Base-by-base conservation (phyloP, 1,139 yeast genomes). In the Candida sp. region DNA sequence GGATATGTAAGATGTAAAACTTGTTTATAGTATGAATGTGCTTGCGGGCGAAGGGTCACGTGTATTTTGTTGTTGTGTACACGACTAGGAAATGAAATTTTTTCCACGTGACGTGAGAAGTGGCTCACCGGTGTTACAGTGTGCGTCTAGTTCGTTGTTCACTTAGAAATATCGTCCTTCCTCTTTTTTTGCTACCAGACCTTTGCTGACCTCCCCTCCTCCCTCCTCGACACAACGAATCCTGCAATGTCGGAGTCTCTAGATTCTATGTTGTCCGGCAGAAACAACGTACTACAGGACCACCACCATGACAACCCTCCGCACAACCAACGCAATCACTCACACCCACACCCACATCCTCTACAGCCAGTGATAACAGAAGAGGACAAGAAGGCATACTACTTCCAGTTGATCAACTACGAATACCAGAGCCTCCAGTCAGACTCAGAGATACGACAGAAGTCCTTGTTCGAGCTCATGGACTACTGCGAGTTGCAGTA, bases 401-500 rank as follows among this genome's bases (percentile, higher is more conserved):
- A 71, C 52, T 60, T 58, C 25, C 61, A 60, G 48, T 52, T 74
- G 41, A 70, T 75, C 43, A 67, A 66, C 54, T 67, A 67, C 46
- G 80, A 74, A 60, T 75, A 75, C 54, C 65, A 77, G 22, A 59
- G 53, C 35, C 66, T 77, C 44, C 80, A 77, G 57, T 58, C 70
- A 27, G 80, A 77, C 54, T 49, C 58, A 2, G 60, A 58, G 11
- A 54, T 77, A 9, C 61, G 60, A 41, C 55, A 61, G 37, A 76
- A 72, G 60, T 71, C 78, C 25, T 66, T 76, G 33, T 76, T 77
- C 58, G 81, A 76, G 54, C 63, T 77, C 30, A 75, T 77, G 22
- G 82, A 77, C 56, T 62, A 69, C 55, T 77, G 81, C 59, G 78
- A 72, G 50, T 56, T 66, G 35, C 59, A 75, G n/a, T 77, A 73